These are phyloP conservation scores for Fusarium domesticum DNA, from an alignment of 2,329 filamentous ascomycete species.

Conservation along the genomic window DNA sequence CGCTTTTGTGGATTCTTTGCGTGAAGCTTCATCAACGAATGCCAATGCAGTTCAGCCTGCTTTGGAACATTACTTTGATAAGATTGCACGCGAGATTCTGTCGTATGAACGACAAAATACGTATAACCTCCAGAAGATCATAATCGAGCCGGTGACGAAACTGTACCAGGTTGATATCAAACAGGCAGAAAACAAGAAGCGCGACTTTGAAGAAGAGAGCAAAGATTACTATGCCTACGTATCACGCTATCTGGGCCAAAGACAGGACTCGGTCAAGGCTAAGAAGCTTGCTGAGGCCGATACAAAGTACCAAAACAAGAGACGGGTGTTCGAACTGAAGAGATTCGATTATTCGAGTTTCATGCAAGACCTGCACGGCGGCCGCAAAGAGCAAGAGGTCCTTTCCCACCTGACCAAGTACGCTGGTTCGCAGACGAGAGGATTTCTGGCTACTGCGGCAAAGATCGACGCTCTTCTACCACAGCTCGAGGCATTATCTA, in stretches of 20 bases:
- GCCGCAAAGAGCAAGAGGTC: slow-evolving; percentile 97
- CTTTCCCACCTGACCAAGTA: slow-evolving; percentile 92
- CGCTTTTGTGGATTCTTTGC: slow-evolving; percentile 79
- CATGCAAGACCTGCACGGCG: slow-evolving; percentile 98
- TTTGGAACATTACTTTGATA: slow-evolving; percentile 96
- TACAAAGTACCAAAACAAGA: slow-evolving; percentile 91
- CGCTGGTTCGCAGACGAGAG: slow-evolving; percentile 83
- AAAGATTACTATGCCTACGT: slow-evolving; percentile 98
- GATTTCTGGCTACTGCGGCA: slow-evolving; percentile 77
- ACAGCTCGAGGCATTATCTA: slow-evolving; percentile 81
- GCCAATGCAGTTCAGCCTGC: slow-evolving; percentile 96
- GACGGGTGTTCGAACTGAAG: slow-evolving; percentile 92
- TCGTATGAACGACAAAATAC: slow-evolving; percentile 83
- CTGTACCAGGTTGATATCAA: slow-evolving; percentile 97
- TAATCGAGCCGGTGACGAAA: slow-evolving; percentile 90
- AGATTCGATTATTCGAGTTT: slow-evolving; percentile 98
- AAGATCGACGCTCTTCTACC: slow-evolving; percentile 85
- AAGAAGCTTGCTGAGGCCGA: slow-evolving; percentile 96
- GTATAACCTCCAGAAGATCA: slow-evolving; percentile 79
- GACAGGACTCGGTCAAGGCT: slow-evolving; percentile 92
- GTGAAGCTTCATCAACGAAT: slow-evolving; percentile 85
- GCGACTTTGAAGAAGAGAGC: slow-evolving; percentile 97
- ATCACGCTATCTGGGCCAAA: slow-evolving; percentile 90
- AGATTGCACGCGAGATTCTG: slow-evolving; percentile 88
- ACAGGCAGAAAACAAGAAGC: slow-evolving; percentile 92